Evolutionary conservation across 148 eudicot species (phyloP), one percentile per base, ranked within the genome.

Genomic region (Camellia lanceoleosa): DNA sequence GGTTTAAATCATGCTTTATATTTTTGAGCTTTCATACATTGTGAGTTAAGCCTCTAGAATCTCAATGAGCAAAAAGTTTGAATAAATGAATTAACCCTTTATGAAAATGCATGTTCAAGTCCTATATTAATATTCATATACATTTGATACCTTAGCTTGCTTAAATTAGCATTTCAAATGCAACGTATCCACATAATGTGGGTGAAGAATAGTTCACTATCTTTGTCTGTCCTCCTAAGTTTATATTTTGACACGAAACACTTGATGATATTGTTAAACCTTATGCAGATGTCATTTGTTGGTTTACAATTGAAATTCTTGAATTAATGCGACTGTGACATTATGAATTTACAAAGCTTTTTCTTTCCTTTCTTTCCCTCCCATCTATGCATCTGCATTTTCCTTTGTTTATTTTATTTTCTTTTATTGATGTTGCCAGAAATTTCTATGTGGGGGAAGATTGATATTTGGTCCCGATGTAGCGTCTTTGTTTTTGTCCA

Each of bases 401-500:
- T 30, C 18, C 56, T 70, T 64, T 63, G 38, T 49, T 20, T 23
- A 52, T 42, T 41, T n/a, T 77, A 2, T 30, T 63, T 41, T 15
- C 20, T 76, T 74, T 76, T 61, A 62, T 60, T 7, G 63, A 68
- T 83, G 58, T 78, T 86, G 12, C 52, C 85, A 95, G 98, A 95
- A 74, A 85, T 95, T 95, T 83, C 81, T 86, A 11, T 88, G 86
- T 68, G 91, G 92, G 51, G 98, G 98, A 83, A 91, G 97, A 86
- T 80, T 95, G 71, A 81, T 95, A 80, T 95, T 95, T 82, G 98
- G 97, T 82, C 98, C 98, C 3, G 97, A 95, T 82, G 96, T 83
- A 62, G 85, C 84, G 68, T 91, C 98, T 69, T 83, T 95, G 77
- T 83, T 88, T 67, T 61, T 95, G 42, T 86, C 98, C 20, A 86